These are phyloP conservation scores for Cornus controversa DNA, from an alignment of 148 eudicot genomes.

Conservation along the genomic window DNA sequence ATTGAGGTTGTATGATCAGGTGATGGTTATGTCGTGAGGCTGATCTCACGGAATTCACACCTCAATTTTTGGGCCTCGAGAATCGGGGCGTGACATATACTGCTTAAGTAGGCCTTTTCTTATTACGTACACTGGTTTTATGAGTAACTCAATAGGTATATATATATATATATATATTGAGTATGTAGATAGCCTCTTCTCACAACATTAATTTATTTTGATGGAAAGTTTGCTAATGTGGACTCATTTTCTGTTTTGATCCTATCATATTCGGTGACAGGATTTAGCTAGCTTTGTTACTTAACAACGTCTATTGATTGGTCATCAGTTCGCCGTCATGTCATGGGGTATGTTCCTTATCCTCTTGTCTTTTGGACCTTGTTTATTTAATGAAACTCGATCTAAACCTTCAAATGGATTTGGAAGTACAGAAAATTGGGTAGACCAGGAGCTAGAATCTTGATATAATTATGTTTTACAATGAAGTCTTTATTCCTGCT, in stretches of 20 bases:
- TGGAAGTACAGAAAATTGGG: slow-evolving; percentile 65
- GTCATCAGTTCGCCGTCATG: slow-evolving; percentile 61
- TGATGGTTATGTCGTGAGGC: too few relatives aligned
- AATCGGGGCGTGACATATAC: too few relatives aligned
- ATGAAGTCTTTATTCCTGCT: slow-evolving; percentile 77
- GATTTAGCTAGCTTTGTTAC: too few relatives aligned
- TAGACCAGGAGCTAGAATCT: slow-evolving; percentile 88
- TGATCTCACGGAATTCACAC: too few relatives aligned
- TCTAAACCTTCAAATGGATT: slow-evolving; percentile 17
- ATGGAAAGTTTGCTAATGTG: not conserved
- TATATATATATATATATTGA: too few relatives aligned
- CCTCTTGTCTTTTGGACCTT: not conserved
- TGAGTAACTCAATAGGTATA: not conserved
- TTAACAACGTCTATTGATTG: slow-evolving; percentile 32
- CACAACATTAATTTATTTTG: not conserved
- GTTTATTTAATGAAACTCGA: not conserved
- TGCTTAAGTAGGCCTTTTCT: not conserved
- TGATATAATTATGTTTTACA: slow-evolving; percentile 93
- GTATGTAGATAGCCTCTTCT: not conserved
- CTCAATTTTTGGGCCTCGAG: too few relatives aligned
- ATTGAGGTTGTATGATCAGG: too few relatives aligned
- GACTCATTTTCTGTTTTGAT: not conserved
- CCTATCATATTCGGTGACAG: not conserved
- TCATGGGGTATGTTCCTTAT: slow-evolving; percentile 53
- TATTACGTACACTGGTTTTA: not conserved